These are phyloP conservation scores for Ceratocystis variospora DNA, from an alignment of 2,329 filamentous ascomycete species.

Conservation along the genomic window DNA sequence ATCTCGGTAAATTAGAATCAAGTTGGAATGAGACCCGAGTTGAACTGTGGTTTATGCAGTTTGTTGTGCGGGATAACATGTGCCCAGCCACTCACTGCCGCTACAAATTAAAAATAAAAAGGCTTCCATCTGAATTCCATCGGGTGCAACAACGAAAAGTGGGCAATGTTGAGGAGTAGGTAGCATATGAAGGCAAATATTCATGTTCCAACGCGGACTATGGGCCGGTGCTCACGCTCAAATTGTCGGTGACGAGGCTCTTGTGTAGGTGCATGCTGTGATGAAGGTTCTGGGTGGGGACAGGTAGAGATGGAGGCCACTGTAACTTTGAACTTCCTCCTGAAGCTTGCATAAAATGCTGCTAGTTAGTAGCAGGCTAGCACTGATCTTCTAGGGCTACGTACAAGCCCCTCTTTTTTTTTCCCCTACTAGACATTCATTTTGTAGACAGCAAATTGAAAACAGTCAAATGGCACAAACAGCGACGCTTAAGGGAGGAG, in stretches of 20 bases:
- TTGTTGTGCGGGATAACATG: too few species aligned
- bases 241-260: background rate
- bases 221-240: background rate
- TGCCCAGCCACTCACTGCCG: too few species aligned
- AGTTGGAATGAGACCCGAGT: background rate
- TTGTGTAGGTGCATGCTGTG: background rate
- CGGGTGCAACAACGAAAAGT: background rate
- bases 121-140: background rate
- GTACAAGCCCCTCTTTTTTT: background rate
- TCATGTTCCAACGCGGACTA: background rate
- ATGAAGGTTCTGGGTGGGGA: background rate
- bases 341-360: constrained; percentile 6
- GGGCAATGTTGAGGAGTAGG: background rate
- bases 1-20: background rate
- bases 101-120: background rate
- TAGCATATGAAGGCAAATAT: background rate
- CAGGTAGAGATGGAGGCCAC: background rate
- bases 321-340: background rate
- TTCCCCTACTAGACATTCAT: background rate
- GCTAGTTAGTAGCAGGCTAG: background rate
- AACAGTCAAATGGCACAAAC: background rate
- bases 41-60: background rate
- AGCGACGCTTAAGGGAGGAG: background rate
- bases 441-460: background rate
- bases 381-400: background rate